Evolutionary conservation across 352 stramenopile species (phyloP).

Genomic region (Phytophthora kernoviae): DNA sequence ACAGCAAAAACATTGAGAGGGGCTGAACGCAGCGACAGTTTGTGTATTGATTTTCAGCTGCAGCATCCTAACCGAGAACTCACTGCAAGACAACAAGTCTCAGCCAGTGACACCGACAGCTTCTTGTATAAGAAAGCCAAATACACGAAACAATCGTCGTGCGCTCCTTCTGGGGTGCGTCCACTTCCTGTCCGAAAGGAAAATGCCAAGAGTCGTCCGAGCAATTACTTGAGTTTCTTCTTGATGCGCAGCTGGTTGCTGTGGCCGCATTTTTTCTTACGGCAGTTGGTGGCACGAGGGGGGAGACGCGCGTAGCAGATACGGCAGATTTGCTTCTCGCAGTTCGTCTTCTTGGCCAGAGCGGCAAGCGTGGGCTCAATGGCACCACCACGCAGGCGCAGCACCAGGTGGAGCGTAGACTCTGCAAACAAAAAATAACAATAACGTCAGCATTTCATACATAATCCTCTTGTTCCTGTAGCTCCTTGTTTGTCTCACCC

Average conservation of each 20-base stretch:
- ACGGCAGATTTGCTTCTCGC: conserved; percentile 99
- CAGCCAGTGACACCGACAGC: conserved; percentile 6
- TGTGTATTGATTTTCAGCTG: conserved; percentile 38
- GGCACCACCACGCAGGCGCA: conserved; percentile 93
- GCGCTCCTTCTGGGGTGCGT: conserved; percentile 17
- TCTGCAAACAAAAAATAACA: conserved; percentile 48
- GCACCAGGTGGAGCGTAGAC: conserved; percentile 96
- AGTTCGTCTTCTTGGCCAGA: conserved; percentile 99
- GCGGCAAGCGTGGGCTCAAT: conserved; percentile 97
- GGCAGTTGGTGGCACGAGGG: conserved; percentile 99
- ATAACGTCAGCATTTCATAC: not conserved
- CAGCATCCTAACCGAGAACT: conserved; percentile 5
- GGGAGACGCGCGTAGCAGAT: conserved; percentile 99
- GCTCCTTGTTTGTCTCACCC: conserved; percentile 19
- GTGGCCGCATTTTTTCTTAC: conserved; percentile 99
- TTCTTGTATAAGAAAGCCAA: conserved; percentile 9
- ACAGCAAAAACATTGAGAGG: conserved; percentile 24
- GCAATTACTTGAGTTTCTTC: conserved; percentile 99
- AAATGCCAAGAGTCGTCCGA: conserved; percentile 9
- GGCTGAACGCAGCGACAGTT: conserved; percentile 32
- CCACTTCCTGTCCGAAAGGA: conserved; percentile 17
- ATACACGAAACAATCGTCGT: conserved; percentile 4
- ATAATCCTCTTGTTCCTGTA: no score
- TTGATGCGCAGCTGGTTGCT: conserved; percentile 99
- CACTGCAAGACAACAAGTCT: conserved; percentile 19